Percentiles rank a stretch among this genome's conserved stretches.
phyloP scores from a whole-genome alignment of 1,139 yeast species.

The Yamadazyma oceani region DNA sequence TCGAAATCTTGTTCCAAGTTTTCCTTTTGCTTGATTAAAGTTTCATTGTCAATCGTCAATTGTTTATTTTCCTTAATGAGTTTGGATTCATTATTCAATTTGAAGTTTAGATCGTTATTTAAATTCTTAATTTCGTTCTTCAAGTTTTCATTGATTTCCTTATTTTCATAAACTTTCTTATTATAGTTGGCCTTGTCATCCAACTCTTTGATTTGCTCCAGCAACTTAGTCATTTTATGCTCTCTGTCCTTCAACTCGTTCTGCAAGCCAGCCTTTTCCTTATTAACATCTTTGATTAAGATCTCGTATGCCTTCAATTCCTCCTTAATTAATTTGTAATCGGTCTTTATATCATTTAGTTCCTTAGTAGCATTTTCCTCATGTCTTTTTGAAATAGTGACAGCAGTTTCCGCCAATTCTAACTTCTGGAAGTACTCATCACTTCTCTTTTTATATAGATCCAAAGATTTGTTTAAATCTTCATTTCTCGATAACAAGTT shows the following conservation, averaged over 20 bases:
- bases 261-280: slow-evolving; percentile 55
- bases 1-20: slow-evolving; percentile 54
- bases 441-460: slow-evolving; percentile 67
- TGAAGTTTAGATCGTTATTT: slow-evolving; percentile 55
- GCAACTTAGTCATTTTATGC: slow-evolving; percentile 53
- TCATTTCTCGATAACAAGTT: slow-evolving; percentile 49
- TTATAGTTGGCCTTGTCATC: slow-evolving; percentile 57
- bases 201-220: slow-evolving; percentile 40
- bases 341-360: slow-evolving; percentile 52
- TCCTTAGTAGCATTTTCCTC: slow-evolving; percentile 60
- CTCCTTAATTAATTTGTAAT: slow-evolving; percentile 53
- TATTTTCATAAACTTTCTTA: slow-evolving; percentile 48
- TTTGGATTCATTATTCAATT: slow-evolving; percentile 62
- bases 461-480: slow-evolving; percentile 55
- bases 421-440: slow-evolving; percentile 74
- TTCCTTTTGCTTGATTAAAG: slow-evolving; percentile 45
- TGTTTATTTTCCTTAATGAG: slow-evolving; percentile 65
- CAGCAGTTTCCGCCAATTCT: slow-evolving; percentile 78
- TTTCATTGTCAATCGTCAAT: slow-evolving; percentile 61
- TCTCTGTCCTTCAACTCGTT: slow-evolving; percentile 58
- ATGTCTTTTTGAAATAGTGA: slow-evolving; percentile 59
- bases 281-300: slow-evolving; percentile 55
- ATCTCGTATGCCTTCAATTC: slow-evolving; percentile 63
- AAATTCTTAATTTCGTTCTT: slow-evolving; percentile 60
- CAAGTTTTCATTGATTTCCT: slow-evolving; percentile 42